Evolutionary conservation across 2,329 filamentous ascomycete genomes (phyloP).

Genomic region (Calonectria honghensis): DNA sequence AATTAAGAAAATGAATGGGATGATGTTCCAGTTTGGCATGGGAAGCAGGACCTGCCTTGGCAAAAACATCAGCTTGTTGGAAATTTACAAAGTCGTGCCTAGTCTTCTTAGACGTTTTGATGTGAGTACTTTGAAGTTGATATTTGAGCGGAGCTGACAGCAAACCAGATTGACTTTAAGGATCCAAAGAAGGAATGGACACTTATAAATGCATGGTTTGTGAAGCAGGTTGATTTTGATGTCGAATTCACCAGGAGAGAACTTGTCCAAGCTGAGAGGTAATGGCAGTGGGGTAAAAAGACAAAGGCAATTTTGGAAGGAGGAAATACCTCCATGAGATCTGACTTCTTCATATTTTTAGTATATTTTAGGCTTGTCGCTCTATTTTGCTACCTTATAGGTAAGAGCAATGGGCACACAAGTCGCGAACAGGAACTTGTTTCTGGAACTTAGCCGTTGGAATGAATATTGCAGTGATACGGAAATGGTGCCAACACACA

Average conservation of each 20-base stretch:
- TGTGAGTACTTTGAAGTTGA: slow-evolving; percentile 4
- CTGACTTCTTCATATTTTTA: not conserved
- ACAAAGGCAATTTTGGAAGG: no score
- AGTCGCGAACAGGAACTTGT: not conserved
- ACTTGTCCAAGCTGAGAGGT: slow-evolving; percentile 61
- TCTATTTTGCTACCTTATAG: not conserved
- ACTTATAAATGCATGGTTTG: slow-evolving; percentile 78
- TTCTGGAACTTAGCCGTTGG: not conserved
- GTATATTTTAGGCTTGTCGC: not conserved
- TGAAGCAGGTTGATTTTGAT: slow-evolving; percentile 75
- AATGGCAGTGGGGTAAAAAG: not conserved
- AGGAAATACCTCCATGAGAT: not conserved
- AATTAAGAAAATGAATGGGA: slow-evolving; percentile 54
- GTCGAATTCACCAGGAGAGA: slow-evolving; percentile 66
- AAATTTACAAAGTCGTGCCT: slow-evolving; percentile 79
- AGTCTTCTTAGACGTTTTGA: slow-evolving; percentile 53
- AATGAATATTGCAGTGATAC: not conserved
- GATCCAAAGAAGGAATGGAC: slow-evolving; percentile 75
- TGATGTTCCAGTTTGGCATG: slow-evolving; percentile 78
- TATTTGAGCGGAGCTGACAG: slow-evolving; percentile 10
- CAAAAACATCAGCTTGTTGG: slow-evolving; percentile 78
- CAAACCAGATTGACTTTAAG: slow-evolving; percentile 70
- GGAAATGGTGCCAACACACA: no score
- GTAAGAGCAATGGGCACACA: not conserved
- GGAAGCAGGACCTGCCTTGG: slow-evolving; percentile 82